These are phyloP conservation scores for Aspergillus olivimuriae DNA, from an alignment of 495 filamentous ascomycete genomes.

Conservation along the genomic window DNA sequence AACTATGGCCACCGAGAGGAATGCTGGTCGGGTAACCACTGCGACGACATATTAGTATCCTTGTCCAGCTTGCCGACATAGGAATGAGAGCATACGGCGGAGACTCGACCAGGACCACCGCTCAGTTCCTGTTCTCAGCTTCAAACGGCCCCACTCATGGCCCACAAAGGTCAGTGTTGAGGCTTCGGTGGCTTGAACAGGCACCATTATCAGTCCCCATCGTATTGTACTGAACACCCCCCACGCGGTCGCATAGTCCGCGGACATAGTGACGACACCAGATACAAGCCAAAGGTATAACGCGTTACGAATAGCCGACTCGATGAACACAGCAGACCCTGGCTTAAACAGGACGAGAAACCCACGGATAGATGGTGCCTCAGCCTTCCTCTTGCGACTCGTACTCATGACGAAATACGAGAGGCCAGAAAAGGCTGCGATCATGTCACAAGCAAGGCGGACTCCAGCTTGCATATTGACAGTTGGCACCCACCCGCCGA, in stretches of 20 bases:
- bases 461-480: slow-evolving; percentile 60
- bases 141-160: slow-evolving; percentile 62
- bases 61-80: too few relatives aligned
- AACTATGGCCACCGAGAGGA: slow-evolving; percentile 45
- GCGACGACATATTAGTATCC: too few relatives aligned
- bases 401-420: slow-evolving; percentile 48
- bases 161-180: slow-evolving; percentile 61
- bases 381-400: slow-evolving; percentile 20
- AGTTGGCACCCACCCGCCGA: slow-evolving; percentile 46
- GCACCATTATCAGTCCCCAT: slow-evolving; percentile 76
- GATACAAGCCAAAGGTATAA: slow-evolving; percentile 70
- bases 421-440: slow-evolving; percentile 51
- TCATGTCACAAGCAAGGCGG: slow-evolving; percentile 53
- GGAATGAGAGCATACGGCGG: too few relatives aligned
- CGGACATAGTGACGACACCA: slow-evolving; percentile 54
- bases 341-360: slow-evolving; percentile 48
- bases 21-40: slow-evolving; percentile 49
- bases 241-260: slow-evolving; percentile 67
- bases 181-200: slow-evolving; percentile 60
- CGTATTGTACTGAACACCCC: slow-evolving; percentile 70
- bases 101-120: too few relatives aligned
- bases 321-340: slow-evolving; percentile 51
- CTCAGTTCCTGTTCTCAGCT: too few relatives aligned
- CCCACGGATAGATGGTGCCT: slow-evolving; percentile 22
- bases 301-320: slow-evolving; percentile 62